Conservation (phyloP, 208 protist species). For the Trypanosoma cruzi region DNA sequence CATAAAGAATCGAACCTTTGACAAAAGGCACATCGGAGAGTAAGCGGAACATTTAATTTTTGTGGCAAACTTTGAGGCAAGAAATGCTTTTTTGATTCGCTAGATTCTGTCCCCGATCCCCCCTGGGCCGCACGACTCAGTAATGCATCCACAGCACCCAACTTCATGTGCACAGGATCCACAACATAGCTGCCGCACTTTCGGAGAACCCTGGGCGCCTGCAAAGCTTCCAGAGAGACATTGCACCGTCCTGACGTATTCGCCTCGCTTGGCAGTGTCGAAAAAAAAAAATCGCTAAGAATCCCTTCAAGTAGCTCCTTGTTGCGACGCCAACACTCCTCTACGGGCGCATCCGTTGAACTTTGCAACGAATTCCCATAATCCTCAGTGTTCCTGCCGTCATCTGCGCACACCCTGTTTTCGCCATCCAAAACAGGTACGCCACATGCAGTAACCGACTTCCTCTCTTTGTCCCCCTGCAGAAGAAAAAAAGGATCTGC, state of each 20-base stretch:
- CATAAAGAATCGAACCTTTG: slow-evolving; percentile 60
- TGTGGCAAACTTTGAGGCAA: slow-evolving; percentile 28
- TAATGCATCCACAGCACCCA: slow-evolving; percentile 19
- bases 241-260: neutral
- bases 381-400: neutral
- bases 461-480: neutral
- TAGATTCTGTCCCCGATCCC: neutral
- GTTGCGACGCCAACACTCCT: neutral
- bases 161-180: slow-evolving; percentile 23
- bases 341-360: neutral
- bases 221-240: neutral
- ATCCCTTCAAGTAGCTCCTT: neutral
- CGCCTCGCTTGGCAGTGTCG: neutral
- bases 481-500: neutral
- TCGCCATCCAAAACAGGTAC: neutral
- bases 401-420: neutral
- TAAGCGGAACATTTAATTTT: slow-evolving; percentile 46
- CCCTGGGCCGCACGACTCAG: slow-evolving; percentile 13
- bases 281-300: neutral
- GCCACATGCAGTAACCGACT: neutral
- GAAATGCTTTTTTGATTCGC: neutral
- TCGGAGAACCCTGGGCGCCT: neutral
- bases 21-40: slow-evolving; percentile 49
- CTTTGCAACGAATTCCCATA: neutral
- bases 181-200: slow-evolving; percentile 9